Base-by-base conservation (phyloP, 352 stramenopile genomes). In the Globisporangium cystogenes region DNA sequence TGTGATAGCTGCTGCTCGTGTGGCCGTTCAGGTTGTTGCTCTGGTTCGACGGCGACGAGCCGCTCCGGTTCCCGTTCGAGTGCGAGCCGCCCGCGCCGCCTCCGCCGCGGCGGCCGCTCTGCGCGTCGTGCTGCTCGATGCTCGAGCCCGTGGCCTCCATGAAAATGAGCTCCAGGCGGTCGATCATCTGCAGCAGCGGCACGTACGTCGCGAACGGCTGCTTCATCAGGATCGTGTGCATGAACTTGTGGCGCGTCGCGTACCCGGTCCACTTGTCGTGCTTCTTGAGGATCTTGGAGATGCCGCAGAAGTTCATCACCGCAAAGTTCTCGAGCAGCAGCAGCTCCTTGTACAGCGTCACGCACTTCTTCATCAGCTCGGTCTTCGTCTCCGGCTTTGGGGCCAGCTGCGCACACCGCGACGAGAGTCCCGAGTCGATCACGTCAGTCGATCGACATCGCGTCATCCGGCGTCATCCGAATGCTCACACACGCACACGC, bases 241-340 rank as follows among this genome's bases (percentile, higher is more conserved):
- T 92, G 51, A 93, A 95, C 66, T 95, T 95, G 64, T 89, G 85
- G 27, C 85, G 82, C 27, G 85, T 95, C n/a, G 82, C 82, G 55
- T 95, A 95, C 44, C 85, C 85, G n/a, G 85, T 95, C 85, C 85
- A 95, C 60, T 93, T 93, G 72, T 95, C 85, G 57, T 95, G 85
- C 57, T 95, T 95, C 50, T 95, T 95, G 33, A 95, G 68, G 51
- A 95, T 95, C 74, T 95, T 95, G 43, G 82, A 93, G 68, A 93
- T 91, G 52, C 81, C 85, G 41, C 82, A 95, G 48, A 92, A 95
- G 62, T 95, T 95, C 77, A 95, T 95, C 24, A 95, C 82, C 4
- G 82, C 82, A 62, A 91, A 95, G 60, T 95, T 95, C 51, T 95
- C 85, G 15, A 95, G 70, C 56, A 95, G 61, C 53, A 95, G 53